phyloP scores from a whole-genome alignment of 306 rosid genomes.

The Vicia faba region DNA sequence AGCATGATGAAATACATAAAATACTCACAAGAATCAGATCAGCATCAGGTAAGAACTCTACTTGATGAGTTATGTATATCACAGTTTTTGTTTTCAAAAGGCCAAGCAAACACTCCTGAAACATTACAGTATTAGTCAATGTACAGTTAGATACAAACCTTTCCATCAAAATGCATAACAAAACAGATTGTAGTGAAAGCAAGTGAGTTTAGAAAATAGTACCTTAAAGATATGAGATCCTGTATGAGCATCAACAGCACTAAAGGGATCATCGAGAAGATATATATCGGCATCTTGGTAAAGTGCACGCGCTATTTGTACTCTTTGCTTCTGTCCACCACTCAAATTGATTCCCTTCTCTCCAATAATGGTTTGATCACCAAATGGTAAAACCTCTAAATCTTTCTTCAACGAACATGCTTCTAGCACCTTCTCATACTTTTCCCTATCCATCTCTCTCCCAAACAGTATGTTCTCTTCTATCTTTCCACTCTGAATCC shows the following conservation, averaged over 20 bases:
- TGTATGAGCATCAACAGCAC: conserved; percentile 95
- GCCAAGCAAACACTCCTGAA: conserved; percentile 82
- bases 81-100: conserved; percentile 74
- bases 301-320: conserved; percentile 81
- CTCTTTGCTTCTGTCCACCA: conserved; percentile 88
- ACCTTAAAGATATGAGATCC: conserved; percentile 88
- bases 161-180: not conserved
- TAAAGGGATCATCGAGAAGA: conserved; percentile 89
- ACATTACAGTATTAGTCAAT: conserved; percentile 25
- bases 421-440: conserved; percentile 69
- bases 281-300: conserved; percentile 85
- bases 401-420: conserved; percentile 78
- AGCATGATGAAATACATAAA: conserved; percentile 10
- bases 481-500: conserved; percentile 88
- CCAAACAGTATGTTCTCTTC: conserved; percentile 81
- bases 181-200: not conserved
- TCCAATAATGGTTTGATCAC: conserved; percentile 85
- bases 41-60: conserved; percentile 86
- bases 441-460: conserved; percentile 67
- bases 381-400: conserved; percentile 68
- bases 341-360: conserved; percentile 91
- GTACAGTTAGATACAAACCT: conserved; percentile 5
- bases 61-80: conserved; percentile 83
- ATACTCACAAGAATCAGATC: conserved; percentile 74
- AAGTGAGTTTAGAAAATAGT: conserved; percentile 7